Evolutionary conservation across 2,329 filamentous ascomycete species (phyloP), one percentile per base, ranked within the genome.

Genomic region (Lasiodiplodia citricola): DNA sequence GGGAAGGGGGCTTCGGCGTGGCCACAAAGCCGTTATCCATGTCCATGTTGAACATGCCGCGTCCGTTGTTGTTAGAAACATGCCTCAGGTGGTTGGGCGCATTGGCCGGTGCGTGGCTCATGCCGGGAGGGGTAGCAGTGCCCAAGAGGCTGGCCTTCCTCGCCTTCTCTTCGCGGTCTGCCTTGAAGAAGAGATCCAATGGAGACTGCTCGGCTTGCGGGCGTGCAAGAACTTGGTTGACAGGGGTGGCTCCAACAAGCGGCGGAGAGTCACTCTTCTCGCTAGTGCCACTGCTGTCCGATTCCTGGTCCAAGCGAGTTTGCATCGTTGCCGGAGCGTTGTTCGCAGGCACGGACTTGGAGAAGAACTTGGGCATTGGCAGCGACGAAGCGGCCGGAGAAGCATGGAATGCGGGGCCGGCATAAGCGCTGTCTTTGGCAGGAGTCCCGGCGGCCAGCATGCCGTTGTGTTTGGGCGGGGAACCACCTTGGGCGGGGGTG

Each of bases 341-440:
- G 3, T 90, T 90, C 68, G 91, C 90, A 3, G 90, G 90, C 14
- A 92, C 85, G 0, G 92, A 90, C 75, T 91, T 94, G 35, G 91
- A 91, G 70, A 92, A 88, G 79, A 97, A 97, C 75, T 91, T 96
- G 13, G 96, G 96, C 69, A 97, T 91, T 0, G 96, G 96, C 38
- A 99, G 85, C 28, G 93, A 90, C 10, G 94, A 96, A 0, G 96
- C 92, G 1, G 94, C 95, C 23, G 96, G 96, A 10, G 96, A 98
- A 51, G 94, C 92, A 80, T 97, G 94, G 79, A 98, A 99, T 5
- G 94, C 96, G 41, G 95, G 92, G 16, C 95, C 96, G 50, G 96
- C 96, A 81, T 97, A 99, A 56, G 91, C 90, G 70, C 79, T 76
- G 70, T 78, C 76, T 70, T 88, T 84, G 57, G 78, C 75, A 41